phyloP scores from a whole-genome alignment of 83 land plant genomes.

The Picea mariana region DNA sequence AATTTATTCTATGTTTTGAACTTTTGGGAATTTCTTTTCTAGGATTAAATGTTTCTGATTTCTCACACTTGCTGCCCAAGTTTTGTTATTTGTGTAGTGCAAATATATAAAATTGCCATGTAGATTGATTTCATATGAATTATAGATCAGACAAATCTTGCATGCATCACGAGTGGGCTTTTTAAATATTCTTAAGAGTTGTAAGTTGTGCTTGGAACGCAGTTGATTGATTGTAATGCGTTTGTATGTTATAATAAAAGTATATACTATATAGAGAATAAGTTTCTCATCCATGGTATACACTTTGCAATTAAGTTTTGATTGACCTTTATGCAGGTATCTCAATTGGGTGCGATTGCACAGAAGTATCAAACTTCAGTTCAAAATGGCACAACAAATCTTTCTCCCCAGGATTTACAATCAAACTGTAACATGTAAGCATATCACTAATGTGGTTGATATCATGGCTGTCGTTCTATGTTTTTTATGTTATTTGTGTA shows the following conservation, averaged over 20 bases:
- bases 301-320: too few species aligned
- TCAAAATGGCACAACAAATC: constrained; percentile 71
- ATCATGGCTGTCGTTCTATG: background rate
- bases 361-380: constrained; percentile 89
- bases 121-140: background rate
- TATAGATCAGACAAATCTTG: background rate
- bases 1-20: too few species aligned
- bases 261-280: too few species aligned
- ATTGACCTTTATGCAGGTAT: constrained; percentile 58
- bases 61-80: background rate
- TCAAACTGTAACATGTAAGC: constrained; percentile 85
- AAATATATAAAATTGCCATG: background rate
- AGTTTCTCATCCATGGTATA: too few species aligned
- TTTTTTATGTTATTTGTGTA: background rate
- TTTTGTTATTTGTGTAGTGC: background rate
- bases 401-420: constrained; percentile 81
- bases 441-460: background rate
- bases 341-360: constrained; percentile 88
- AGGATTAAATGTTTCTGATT: background rate
- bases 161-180: background rate
- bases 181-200: background rate
- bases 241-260: background rate
- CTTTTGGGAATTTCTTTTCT: too few species aligned
- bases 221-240: background rate
- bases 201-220: background rate